Base-by-base conservation (phyloP, 148 eudicot species). In the Limonium bicolor region DNA sequence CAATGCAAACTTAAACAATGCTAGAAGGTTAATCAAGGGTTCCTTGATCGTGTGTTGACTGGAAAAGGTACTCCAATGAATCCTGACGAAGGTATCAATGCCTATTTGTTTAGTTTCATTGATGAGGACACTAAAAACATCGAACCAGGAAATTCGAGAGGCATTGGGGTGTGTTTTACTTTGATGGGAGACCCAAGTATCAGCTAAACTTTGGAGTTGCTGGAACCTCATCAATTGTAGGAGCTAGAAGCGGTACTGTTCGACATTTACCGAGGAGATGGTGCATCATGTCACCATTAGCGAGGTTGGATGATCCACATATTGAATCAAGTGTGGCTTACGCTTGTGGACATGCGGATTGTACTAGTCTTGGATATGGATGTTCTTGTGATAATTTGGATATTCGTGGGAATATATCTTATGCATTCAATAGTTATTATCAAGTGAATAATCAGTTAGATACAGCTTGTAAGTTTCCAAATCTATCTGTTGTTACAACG, bases 81-180 rank as follows among this genome's bases (percentile, higher is more conserved):
- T 35, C 66, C 66, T 0, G 76, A 80, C 0, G 94, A 79, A 13
- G 41, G 53, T 27, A 72, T 83, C 13, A 94, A 88, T 40, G 73
- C 80, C 48, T 88, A 83, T 67, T 44, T 84, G 32, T 90, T 90
- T 23, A 93, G 79, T 16, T 80, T 90, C 17, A 49, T 73, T 2
- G 95, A 80, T 15, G 93, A 90, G 68, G 95, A 90, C 38, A 76
- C 67, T 12, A 90, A 90, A 59, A 75, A 77, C 27, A 27, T 80
- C 16, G 74, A 71, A 14, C 95, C 97, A 0, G 95, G 0, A 62
- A 47, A 11, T 90, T 84, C 15, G 97, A 90, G 53, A 69, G 95
- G 14, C 95, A 84, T 19, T 90, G 97, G 97, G 97, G 95, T 9
- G 70, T 90, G 7, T 90, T 77, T 55, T 53, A 65, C 14, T 80